Conservation (phyloP, 306 rosid species). For the Dalbergia cochinchinensis region DNA sequence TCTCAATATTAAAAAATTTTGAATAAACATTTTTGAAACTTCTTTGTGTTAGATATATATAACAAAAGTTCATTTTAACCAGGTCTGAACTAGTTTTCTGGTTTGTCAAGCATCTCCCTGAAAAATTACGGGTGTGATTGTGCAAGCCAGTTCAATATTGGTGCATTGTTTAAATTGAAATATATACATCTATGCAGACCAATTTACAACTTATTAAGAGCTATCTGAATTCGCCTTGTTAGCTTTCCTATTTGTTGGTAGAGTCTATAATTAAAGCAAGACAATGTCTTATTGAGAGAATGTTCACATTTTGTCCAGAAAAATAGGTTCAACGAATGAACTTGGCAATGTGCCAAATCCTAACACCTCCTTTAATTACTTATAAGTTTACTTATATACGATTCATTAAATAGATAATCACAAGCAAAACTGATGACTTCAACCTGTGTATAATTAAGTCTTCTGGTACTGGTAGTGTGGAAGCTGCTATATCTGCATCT, state of each 20-base stretch:
- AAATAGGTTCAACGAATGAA: neutral
- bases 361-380: neutral
- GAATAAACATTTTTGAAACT: neutral
- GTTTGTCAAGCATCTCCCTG: neutral
- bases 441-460: too few species aligned
- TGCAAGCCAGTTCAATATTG: neutral
- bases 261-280: neutral
- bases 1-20: too few species aligned
- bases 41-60: neutral
- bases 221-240: too few species aligned
- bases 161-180: neutral
- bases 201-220: neutral
- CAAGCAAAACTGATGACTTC: neutral
- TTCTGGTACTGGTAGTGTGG: too few species aligned
- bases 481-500: too few species aligned
- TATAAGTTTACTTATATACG: too few species aligned
- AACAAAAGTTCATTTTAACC: neutral
- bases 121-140: neutral
- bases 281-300: neutral
- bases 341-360: neutral
- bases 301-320: neutral
- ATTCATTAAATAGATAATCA: neutral
- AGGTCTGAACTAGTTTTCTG: neutral
- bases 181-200: neutral
- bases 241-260: neutral